phyloP scores from a whole-genome alignment of 345 rosid species.

The Carallia brachiata region DNA sequence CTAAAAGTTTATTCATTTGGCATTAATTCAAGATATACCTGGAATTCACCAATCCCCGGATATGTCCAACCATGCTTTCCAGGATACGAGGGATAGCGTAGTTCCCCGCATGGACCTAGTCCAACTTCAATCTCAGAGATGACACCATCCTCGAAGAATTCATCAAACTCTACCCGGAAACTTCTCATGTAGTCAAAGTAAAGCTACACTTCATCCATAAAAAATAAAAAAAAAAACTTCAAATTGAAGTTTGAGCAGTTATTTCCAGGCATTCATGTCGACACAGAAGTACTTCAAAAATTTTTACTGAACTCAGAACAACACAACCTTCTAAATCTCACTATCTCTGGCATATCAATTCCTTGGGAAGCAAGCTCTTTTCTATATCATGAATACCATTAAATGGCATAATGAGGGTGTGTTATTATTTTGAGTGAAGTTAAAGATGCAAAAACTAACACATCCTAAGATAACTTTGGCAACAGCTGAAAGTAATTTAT shows the following conservation, averaged over 20 bases:
- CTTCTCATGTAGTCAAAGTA: conserved; percentile 92
- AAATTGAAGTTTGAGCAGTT: neutral
- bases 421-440: neutral
- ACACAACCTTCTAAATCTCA: no score
- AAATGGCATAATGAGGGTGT: neutral
- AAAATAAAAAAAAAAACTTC: neutral
- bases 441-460: neutral
- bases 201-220: conserved; percentile 43
- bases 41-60: conserved; percentile 90
- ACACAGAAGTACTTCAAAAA: neutral
- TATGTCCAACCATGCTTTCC: conserved; percentile 90
- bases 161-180: conserved; percentile 72
- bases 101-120: conserved; percentile 84
- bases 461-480: neutral
- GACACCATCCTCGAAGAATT: conserved; percentile 58
- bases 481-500: neutral
- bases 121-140: conserved; percentile 75
- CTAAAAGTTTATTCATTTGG: neutral
- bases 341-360: no score
- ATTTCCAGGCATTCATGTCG: neutral
- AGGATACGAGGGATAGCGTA: conserved; percentile 79
- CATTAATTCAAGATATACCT: conserved; percentile 43
- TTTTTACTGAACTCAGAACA: neutral
- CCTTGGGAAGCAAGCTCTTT: neutral
- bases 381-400: neutral